Base-by-base conservation (phyloP, 2,329 filamentous ascomycete species). In the Raffaelea deltoideospora region DNA sequence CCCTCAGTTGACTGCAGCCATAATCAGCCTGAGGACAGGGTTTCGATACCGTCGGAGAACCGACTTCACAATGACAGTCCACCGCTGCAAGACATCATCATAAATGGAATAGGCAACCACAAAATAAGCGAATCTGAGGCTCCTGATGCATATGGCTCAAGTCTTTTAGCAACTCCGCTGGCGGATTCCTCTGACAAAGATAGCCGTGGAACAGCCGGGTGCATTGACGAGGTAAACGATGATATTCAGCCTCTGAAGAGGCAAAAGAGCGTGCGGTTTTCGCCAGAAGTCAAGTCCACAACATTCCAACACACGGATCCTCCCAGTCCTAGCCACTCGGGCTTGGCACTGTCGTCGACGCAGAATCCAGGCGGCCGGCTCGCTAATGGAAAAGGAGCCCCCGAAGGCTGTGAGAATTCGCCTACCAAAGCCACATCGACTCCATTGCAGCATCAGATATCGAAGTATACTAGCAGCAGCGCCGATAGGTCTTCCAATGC, bases 191-290 rank as follows among this genome's bases (percentile, higher is more conserved):
- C n/a, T n/a, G n/a, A n/a, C n/a, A n/a, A n/a, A n/a, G n/a, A n/a
- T n/a, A n/a, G n/a, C n/a, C n/a, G n/a, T n/a, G n/a, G n/a, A n/a
- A n/a, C n/a, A n/a, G n/a, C n/a, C n/a, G n/a, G n/a, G n/a, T 15
- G 21, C 14, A 4, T 6, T 5, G 18, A 31, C 28, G 22, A 17
- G 4, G 26, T 4, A 18, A 15, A 33, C 20, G 34, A 21, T 17
- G 20, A 3, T 7, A 33, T 13, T 3, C 30, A 37, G 21, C 43
- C 48, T 4, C 20, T 49, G 7, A 68, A 64, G 47, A 58, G 63
- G 26, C 58, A 56, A 29, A 85, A 83, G 57, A 77, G 69, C 37
- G 79, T 84, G 3, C 70, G 76, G 9, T 84, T 84, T 48, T 80
- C 79, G 4, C 69, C 77, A 1, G 68, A 64, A 13, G 71, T 82